Percentiles rank a stretch among this genome's conserved stretches.
phyloP scores from a whole-genome alignment of 2,329 filamentous ascomycete species.

The Sclerotinia subarctica region DNA sequence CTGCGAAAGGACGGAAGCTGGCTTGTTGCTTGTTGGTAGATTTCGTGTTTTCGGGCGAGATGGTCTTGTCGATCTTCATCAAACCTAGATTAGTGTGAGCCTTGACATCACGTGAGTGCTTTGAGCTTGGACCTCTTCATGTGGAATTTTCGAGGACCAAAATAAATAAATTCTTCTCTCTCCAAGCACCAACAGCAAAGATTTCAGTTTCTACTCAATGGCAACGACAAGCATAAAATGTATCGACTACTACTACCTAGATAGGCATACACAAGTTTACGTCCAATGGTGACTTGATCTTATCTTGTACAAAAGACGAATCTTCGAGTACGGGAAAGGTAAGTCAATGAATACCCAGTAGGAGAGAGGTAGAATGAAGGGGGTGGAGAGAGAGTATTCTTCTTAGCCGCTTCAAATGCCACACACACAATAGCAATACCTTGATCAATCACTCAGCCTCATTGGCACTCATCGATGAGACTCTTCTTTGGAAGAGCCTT shows the following conservation, averaged over 20 bases:
- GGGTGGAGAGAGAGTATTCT: no score
- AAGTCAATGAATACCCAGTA: not conserved
- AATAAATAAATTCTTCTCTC: not conserved
- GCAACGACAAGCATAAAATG: not conserved
- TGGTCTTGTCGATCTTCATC: not conserved
- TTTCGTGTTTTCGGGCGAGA: constrained; percentile 6
- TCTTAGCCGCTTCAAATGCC: not conserved
- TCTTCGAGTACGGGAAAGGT: not conserved
- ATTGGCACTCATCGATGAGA: constrained; percentile 42
- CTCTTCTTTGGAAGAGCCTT: constrained; percentile 44
- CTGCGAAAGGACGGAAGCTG: not conserved
- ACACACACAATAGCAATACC: constrained; percentile 29
- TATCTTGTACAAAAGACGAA: not conserved
- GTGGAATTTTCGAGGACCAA: not conserved
- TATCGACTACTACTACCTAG: no score
- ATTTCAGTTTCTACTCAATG: not conserved
- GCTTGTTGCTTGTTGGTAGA: constrained; percentile 7
- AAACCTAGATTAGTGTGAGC: not conserved
- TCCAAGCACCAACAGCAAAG: not conserved
- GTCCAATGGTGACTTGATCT: not conserved
- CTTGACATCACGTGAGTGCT: not conserved
- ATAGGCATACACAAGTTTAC: not conserved
- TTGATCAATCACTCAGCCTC: constrained; percentile 47
- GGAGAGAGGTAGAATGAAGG: not conserved
- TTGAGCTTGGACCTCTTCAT: not conserved